phyloP scores from a whole-genome alignment of 305 asterid species.

The Euphrasia arctica region DNA sequence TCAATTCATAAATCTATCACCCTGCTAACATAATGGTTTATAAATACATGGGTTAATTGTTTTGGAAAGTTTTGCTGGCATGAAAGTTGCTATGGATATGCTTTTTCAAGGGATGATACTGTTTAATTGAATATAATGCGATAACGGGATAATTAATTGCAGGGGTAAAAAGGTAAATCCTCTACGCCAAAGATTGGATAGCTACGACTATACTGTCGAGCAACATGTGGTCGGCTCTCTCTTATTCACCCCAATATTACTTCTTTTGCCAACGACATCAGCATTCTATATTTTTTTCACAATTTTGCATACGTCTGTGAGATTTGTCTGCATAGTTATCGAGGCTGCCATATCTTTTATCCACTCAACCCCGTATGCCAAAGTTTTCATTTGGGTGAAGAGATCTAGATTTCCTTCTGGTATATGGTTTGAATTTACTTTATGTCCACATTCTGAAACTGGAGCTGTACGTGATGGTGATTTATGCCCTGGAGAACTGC shows the following conservation, averaged over 20 bases:
- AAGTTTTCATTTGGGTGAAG: conserved; percentile 69
- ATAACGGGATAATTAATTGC: conserved; percentile 33
- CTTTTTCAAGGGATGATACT: neutral
- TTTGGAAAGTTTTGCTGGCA: neutral
- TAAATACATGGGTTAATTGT: neutral
- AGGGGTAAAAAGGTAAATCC: conserved; percentile 95
- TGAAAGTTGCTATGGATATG: neutral
- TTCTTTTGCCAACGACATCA: conserved; percentile 86
- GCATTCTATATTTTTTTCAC: conserved; percentile 90
- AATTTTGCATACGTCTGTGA: conserved; percentile 63
- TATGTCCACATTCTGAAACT: conserved; percentile 34
- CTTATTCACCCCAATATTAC: conserved; percentile 83
- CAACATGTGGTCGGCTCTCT: conserved; percentile 94
- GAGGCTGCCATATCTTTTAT: conserved; percentile 55
- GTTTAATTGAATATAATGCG: conserved; percentile 18
- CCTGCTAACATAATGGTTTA: neutral
- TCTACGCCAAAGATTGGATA: conserved; percentile 87
- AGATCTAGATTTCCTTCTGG: conserved; percentile 80
- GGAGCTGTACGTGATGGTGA: conserved; percentile 25
- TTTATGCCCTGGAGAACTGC: conserved; percentile 31
- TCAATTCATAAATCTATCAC: neutral
- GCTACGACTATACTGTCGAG: conserved; percentile 82
- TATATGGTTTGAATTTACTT: conserved; percentile 62
- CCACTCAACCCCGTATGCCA: conserved; percentile 79
- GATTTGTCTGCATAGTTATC: conserved; percentile 49